Evolutionary conservation across 1,284 basidiomycete species (phyloP).

Genomic region (Xanthoconium separans): DNA sequence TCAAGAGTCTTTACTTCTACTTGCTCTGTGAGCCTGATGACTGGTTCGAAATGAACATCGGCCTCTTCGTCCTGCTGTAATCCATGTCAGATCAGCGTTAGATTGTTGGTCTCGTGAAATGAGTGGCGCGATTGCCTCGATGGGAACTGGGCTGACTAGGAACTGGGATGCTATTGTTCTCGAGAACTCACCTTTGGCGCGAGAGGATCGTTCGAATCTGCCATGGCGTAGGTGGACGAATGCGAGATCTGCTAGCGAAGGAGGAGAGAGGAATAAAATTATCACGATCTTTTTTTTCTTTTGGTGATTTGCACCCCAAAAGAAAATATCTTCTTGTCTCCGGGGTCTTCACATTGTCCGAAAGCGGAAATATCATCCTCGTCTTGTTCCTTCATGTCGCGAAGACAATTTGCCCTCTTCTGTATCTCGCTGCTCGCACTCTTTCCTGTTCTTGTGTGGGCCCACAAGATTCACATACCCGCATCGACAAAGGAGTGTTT

Average conservation of each 20-base stretch:
- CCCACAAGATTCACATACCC: slow-evolving; percentile 70
- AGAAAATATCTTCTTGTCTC: slow-evolving; percentile 21
- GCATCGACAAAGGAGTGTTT: slow-evolving; percentile 94
- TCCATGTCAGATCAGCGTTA: slow-evolving; percentile 28
- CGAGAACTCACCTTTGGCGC: slow-evolving; percentile 58
- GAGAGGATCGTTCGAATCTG: slow-evolving; percentile 63
- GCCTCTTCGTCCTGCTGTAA: slow-evolving; percentile 73
- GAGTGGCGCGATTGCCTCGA: slow-evolving; percentile 34
- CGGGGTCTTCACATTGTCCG: slow-evolving; percentile 21
- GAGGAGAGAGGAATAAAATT: slow-evolving; percentile 33
- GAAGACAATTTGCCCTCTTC: slow-evolving; percentile 27
- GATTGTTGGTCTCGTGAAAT: slow-evolving; percentile 21
- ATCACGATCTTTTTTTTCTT: slow-evolving; percentile 25
- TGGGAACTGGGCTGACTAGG: slow-evolving; percentile 7
- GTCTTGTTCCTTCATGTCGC: slow-evolving; percentile 19
- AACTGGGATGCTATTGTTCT: slow-evolving; percentile 1
- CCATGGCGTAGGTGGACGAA: slow-evolving; percentile 43
- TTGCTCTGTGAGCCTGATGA: slow-evolving; percentile 95
- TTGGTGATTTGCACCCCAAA: background rate
- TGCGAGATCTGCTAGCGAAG: slow-evolving; percentile 28
- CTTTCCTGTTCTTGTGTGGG: slow-evolving; percentile 45
- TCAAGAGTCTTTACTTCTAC: slow-evolving; percentile 95
- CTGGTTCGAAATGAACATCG: slow-evolving; percentile 94
- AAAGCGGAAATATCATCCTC: slow-evolving; percentile 11
- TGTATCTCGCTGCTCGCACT: slow-evolving; percentile 43